phyloP scores from a whole-genome alignment of 2,329 filamentous ascomycete species.

The Dothistroma pini region DNA sequence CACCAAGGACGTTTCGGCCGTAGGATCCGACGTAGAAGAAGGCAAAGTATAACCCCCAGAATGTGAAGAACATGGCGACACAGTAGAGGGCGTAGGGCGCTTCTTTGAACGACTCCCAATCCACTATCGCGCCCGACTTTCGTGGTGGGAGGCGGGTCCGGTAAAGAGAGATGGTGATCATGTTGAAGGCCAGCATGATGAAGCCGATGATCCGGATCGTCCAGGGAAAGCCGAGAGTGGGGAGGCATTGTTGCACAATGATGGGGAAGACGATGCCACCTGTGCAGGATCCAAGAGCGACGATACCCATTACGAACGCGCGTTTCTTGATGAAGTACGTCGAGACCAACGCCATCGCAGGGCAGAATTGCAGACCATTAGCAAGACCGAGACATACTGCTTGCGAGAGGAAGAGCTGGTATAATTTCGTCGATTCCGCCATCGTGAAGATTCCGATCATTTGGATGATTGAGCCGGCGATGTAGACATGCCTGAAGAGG shows the following conservation, averaged over 20 bases:
- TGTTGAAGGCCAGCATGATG: constrained; percentile 38
- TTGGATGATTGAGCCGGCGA: constrained; percentile 44
- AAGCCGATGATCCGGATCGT: constrained; percentile 51
- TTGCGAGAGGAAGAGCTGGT: constrained; percentile 53
- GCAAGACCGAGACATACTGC: constrained; percentile 53
- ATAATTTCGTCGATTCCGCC: constrained; percentile 48
- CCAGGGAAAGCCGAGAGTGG: constrained; percentile 53
- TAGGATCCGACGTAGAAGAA: constrained; percentile 46
- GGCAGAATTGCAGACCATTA: constrained; percentile 61
- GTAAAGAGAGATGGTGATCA: constrained; percentile 30
- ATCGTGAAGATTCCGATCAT: constrained; percentile 53
- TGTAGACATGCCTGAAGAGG: constrained; percentile 45
- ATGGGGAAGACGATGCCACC: constrained; percentile 55
- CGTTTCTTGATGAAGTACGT: constrained; percentile 61
- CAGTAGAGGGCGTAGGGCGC: constrained; percentile 41
- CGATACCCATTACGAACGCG: constrained; percentile 57
- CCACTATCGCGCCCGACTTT: constrained; percentile 42
- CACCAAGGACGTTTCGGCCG: constrained; percentile 36
- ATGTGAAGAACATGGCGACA: constrained; percentile 49
- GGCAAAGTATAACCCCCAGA: constrained; percentile 39
- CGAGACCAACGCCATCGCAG: constrained; percentile 60
- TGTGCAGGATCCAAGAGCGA: constrained; percentile 56
- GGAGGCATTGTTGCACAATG: constrained; percentile 48
- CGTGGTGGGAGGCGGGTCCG: constrained; percentile 43
- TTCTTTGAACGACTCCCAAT: constrained; percentile 42